Percentiles rank a stretch among this genome's conserved stretches.
Conservation (phyloP, 106 monocot species). For the Hemerocallis citrina region DNA sequence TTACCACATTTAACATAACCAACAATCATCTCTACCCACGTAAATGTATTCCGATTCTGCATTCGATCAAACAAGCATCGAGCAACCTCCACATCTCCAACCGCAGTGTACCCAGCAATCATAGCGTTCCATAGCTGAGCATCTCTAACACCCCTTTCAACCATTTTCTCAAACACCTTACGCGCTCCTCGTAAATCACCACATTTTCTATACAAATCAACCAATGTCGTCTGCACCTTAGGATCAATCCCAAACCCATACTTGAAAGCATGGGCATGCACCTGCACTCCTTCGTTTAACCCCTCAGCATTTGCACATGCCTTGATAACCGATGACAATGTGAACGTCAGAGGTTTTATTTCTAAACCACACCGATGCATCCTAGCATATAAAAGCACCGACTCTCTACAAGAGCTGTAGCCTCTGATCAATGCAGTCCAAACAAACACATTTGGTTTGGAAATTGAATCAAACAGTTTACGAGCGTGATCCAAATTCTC, state of each 20-base stretch:
- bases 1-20: constrained; percentile 2
- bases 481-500: constrained; percentile 16
- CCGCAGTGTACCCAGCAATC: constrained; percentile 6
- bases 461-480: constrained; percentile 2
- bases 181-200: constrained; percentile 5
- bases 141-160: not conserved
- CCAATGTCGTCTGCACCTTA: constrained; percentile 11
- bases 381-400: constrained; percentile 6
- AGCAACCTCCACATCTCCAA: constrained; percentile 19
- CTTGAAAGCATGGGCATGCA: constrained; percentile 17
- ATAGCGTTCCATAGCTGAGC: constrained; percentile 24
- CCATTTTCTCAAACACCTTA: constrained; percentile 10
- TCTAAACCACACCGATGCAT: constrained; percentile 1
- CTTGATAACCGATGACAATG: constrained; percentile 18
- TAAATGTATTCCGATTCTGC: constrained; percentile 13
- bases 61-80: constrained; percentile 13
- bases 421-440: constrained; percentile 28
- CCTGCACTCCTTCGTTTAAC: no score
- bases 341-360: constrained; percentile 20
- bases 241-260: constrained; percentile 12
- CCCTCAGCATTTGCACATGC: no score
- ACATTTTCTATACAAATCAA: constrained; percentile 17
- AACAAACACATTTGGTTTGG: constrained; percentile 19
- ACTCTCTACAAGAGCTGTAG: constrained; percentile 13
- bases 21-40: constrained; percentile 20